These are phyloP conservation scores for Alternaria metachromatica DNA, from an alignment of 2,329 filamentous ascomycete genomes.

Conservation along the genomic window DNA sequence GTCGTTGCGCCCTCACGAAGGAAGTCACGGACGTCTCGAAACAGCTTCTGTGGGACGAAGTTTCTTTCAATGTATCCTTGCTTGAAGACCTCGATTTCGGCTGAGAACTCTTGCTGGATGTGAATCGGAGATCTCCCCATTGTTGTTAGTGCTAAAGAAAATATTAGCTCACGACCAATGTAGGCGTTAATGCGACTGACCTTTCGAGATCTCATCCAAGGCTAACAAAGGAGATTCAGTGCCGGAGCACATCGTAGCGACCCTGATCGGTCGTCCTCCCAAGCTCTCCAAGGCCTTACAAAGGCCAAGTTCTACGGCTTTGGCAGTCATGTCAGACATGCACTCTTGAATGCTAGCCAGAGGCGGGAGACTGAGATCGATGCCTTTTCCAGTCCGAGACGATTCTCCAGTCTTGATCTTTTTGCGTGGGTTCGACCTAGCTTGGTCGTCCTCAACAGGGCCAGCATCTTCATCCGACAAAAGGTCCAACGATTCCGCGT, in stretches of 20 bases:
- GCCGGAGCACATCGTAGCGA: constrained; percentile 69
- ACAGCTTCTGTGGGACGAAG: constrained; percentile 51
- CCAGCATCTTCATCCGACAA: not conserved
- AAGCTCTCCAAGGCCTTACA: constrained; percentile 15
- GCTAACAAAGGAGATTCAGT: constrained; percentile 77
- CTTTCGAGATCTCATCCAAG: constrained; percentile 60
- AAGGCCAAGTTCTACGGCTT: constrained; percentile 45
- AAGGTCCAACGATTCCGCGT: not conserved
- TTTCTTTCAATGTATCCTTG: constrained; percentile 58
- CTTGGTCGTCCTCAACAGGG: constrained; percentile 3
- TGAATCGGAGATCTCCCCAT: constrained; percentile 14
- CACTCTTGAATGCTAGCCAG: constrained; percentile 57
- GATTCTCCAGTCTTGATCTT: not conserved
- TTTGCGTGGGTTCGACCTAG: not conserved
- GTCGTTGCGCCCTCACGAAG: constrained; percentile 58
- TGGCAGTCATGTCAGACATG: constrained; percentile 56
- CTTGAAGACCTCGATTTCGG: constrained; percentile 55
- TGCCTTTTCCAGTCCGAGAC: constrained; percentile 17
- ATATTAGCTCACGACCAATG: not conserved
- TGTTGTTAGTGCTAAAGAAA: constrained; percentile 19
- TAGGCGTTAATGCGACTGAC: not conserved
- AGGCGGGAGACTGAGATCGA: constrained; percentile 53
- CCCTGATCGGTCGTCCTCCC: too few relatives aligned
- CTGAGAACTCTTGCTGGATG: constrained; percentile 53
- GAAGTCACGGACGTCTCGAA: constrained; percentile 55